Conservation (phyloP, 2,329 filamentous ascomycete species). For the Seiridium unicorne region DNA sequence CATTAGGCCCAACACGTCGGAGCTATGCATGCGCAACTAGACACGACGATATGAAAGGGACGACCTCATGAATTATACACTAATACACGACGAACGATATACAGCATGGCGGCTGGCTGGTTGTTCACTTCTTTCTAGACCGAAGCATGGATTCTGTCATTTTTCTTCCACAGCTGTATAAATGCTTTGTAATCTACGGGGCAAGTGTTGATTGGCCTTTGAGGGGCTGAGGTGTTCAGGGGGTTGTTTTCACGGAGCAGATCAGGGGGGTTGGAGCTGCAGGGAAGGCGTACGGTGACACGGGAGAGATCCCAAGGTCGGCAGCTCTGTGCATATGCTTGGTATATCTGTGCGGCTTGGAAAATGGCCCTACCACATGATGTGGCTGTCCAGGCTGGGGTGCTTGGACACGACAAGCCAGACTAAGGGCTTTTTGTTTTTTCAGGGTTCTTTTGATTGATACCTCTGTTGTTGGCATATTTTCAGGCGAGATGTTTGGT, state of each 20-base stretch:
- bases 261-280: no score
- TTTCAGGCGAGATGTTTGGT: background rate
- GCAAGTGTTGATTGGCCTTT: background rate
- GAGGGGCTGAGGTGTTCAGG: background rate
- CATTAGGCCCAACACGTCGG: background rate
- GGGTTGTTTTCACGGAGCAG: background rate
- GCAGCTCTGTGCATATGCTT: background rate
- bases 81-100: background rate
- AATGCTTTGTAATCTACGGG: slow-evolving; percentile 7
- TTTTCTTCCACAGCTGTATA: slow-evolving; percentile 3
- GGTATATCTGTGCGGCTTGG: background rate
- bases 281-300: no score
- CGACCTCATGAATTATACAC: slow-evolving; percentile 2
- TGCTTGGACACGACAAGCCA: background rate
- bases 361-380: background rate
- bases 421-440: background rate
- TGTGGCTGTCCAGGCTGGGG: background rate
- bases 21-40: background rate
- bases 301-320: no score
- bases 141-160: background rate
- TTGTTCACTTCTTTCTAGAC: background rate
- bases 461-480: background rate
- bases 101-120: background rate
- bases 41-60: slow-evolving; percentile 7
- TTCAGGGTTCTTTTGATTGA: background rate